Conservation (phyloP, 768 basidiomycete species). For the Amanita polypyramis region DNA sequence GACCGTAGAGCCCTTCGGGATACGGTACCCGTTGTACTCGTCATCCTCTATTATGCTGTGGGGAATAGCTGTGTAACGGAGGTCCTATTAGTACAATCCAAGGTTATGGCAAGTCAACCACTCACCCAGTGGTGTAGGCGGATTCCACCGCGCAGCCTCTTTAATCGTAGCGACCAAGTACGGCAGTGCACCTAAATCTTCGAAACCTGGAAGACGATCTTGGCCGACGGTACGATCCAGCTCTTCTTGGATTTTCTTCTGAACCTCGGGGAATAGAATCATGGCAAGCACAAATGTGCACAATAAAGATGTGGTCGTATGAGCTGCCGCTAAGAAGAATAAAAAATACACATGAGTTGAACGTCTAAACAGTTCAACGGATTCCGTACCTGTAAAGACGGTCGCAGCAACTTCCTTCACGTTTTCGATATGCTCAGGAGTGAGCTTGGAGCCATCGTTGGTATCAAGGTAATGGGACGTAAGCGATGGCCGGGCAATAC, state of each 20-base stretch:
- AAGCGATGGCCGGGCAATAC: slow-evolving; percentile 16
- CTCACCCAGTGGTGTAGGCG: slow-evolving; percentile 20
- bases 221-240: slow-evolving; percentile 26
- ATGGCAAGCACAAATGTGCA: slow-evolving; percentile 27
- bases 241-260: slow-evolving; percentile 27
- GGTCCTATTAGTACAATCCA: background rate
- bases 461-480: slow-evolving; percentile 14
- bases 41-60: slow-evolving; percentile 29
- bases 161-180: slow-evolving; percentile 26
- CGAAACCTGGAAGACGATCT: slow-evolving; percentile 26
- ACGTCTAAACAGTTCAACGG: no score
- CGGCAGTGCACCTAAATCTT: slow-evolving; percentile 25
- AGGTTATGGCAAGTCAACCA: background rate
- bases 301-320: slow-evolving; percentile 19
- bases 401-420: slow-evolving; percentile 30
- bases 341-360: no score
- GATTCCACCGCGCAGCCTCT: slow-evolving; percentile 26
- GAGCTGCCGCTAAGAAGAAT: slow-evolving; percentile 14
- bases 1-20: slow-evolving; percentile 31
- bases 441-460: slow-evolving; percentile 12
- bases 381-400: slow-evolving; percentile 19
- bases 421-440: slow-evolving; percentile 12
- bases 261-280: slow-evolving; percentile 27
- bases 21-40: slow-evolving; percentile 31
- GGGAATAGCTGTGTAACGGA: slow-evolving; percentile 20